Conservation (phyloP, 768 basidiomycete species). For the Tylopilus subfusipes region DNA sequence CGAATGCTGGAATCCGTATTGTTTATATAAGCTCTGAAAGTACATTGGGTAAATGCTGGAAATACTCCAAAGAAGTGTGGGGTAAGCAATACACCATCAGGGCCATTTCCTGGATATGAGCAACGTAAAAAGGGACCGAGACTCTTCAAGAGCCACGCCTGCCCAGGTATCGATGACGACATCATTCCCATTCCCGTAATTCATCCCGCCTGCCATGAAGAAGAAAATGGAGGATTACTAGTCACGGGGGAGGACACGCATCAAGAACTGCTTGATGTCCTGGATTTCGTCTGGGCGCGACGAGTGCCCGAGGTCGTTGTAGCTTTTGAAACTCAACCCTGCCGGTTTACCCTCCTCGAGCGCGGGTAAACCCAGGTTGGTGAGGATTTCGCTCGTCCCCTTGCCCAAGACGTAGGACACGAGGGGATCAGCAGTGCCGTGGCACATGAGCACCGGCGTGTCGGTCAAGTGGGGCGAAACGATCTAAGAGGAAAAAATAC, state of each 20-base stretch:
- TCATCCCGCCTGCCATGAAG: no score
- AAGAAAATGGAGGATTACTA: not conserved
- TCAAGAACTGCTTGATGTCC: conserved; percentile 70
- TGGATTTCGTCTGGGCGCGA: conserved; percentile 60
- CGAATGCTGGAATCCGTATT: no score
- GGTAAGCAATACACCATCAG: no score
- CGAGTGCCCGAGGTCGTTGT: conserved; percentile 65
- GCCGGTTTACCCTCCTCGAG: conserved; percentile 25
- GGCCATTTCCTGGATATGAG: no score
- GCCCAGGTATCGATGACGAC: no score
- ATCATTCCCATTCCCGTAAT: no score
- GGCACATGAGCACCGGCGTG: conserved; percentile 86
- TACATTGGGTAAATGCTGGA: no score
- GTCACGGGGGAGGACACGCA: conserved; percentile 46
- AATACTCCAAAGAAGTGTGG: no score
- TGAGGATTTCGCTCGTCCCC: conserved; percentile 55
- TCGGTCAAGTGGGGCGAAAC: conserved; percentile 52
- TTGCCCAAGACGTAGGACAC: conserved; percentile 55
- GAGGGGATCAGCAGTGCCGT: conserved; percentile 73
- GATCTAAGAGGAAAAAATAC: conserved; percentile 43
- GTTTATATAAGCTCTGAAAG: no score
- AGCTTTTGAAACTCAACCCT: conserved; percentile 67
- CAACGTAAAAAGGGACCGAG: no score
- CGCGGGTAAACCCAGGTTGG: conserved; percentile 47
- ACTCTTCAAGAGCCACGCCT: no score